Base-by-base conservation (phyloP, 257 asterid species). In the Nyctanthes arbortristis region DNA sequence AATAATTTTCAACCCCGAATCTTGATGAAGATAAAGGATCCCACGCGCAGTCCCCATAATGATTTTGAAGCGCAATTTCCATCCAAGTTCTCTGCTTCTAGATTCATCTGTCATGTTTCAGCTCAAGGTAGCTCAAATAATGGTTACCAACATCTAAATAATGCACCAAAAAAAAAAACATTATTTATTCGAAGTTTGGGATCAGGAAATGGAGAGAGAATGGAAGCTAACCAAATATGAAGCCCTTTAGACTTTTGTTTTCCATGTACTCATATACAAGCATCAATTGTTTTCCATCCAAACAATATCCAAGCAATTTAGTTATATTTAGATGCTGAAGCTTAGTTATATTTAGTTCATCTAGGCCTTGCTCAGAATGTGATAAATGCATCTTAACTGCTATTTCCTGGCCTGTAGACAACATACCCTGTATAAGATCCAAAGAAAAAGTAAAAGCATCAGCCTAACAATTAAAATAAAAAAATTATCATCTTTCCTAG, bases 31-130 rank as follows among this genome's bases (percentile, higher is more conserved):
- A 47, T 73, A 67, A 60, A 68, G 13, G 47, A 81, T 37, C 49
- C 85, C 85, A 54, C 64, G 33, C 40, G 82, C 80, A 37, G 68
- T 77, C 32, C 75, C 82, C 10, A 80, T 63, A 3, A 78, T 82
- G n/a, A 77, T 80, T 55, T 77, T 69, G 57, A 49, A 49, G 22
- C 64, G 63, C 29, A 9, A 8, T 52, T 69, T 5, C 65, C 70
- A 71, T 8, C 22, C 39, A 45, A 61, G 69, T 34, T 29, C 35
- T 13, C 22, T 67, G 30, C 33, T 7, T 29, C 6, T 36, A 12
- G 22, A 45, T 39, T 18, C 32, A 28, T 29, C 52, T 39, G 16
- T 24, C 85, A 62, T 63, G 77, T 75, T 24, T 30, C 47, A 82
- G 82, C 74, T 1, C 80, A 74, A n/a, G n/a, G n/a, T n/a, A n/a